A percentile compares a stretch with the other conserved stretches of the same genome.
Conservation (phyloP, 2,329 filamentous ascomycete species). For the Diaporthe velutina region DNA sequence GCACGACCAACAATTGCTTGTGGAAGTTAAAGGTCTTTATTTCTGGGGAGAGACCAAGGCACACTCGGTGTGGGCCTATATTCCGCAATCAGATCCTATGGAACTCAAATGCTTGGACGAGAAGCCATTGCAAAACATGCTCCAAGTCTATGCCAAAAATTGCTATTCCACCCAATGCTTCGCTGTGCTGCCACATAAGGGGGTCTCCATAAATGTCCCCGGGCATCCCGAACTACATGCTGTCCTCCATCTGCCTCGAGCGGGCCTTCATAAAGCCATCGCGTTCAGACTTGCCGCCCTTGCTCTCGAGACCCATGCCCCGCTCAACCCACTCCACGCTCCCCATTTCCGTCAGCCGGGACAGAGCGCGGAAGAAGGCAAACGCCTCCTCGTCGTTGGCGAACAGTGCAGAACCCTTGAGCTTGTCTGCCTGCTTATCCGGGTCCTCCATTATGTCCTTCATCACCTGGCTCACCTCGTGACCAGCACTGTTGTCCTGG, state of each 20-base stretch:
- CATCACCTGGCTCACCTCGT: slow-evolving; percentile 76
- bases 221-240: slow-evolving; percentile 59
- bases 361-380: slow-evolving; percentile 91
- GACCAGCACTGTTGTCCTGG: slow-evolving; percentile 57
- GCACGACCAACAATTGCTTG: background rate
- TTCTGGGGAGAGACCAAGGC: background rate
- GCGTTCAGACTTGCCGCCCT: slow-evolving; percentile 74
- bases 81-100: background rate
- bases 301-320: slow-evolving; percentile 75
- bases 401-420: slow-evolving; percentile 90
- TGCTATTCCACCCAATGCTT: slow-evolving; percentile 13
- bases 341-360: slow-evolving; percentile 90
- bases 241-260: slow-evolving; percentile 77
- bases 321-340: slow-evolving; percentile 95
- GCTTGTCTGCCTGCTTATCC: slow-evolving; percentile 83
- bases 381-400: slow-evolving; percentile 96
- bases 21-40: background rate
- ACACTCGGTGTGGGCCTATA: background rate
- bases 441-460: slow-evolving; percentile 88
- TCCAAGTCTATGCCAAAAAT: background rate
- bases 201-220: background rate
- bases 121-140: background rate
- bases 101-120: background rate
- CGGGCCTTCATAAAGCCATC: slow-evolving; percentile 76
- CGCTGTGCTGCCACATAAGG: slow-evolving; percentile 34